Base-by-base conservation (phyloP, 768 basidiomycete genomes). In the Trametopsis cervina region DNA sequence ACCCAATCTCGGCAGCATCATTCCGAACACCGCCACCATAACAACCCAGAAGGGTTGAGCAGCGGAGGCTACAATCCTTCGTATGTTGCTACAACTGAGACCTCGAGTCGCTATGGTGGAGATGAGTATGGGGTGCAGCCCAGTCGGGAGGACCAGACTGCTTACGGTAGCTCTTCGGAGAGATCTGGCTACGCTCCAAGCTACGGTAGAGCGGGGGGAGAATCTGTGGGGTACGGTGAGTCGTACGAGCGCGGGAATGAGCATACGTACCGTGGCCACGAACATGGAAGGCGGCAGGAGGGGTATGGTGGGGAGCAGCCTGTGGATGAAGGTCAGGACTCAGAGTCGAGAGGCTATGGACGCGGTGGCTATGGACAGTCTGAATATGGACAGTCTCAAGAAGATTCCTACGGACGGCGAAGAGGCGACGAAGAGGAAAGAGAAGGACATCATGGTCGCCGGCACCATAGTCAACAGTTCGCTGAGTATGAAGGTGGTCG, bases 221-320 rank as follows among this genome's bases (percentile, higher is more conserved):
- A 21, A 46, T 3, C 17, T 4, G 26, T 41, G 4, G 42, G 22
- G 22, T 23, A 35, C 24, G 47, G 47, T 12, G 47, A 20, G n/a
- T 29, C 17, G 20, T 17, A 13, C 21, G 15, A 22, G 10, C 41
- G 42, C 27, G n/a, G 5, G 2, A n/a, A 44, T 36, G 44, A 21
- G 15, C 48, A 23, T 18, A 23, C 17, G 10, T 33, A 22, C 25
- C 9, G n/a, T n/a, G n/a, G n/a, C 18, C 9, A 9, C 24, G 60
- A 62, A 25, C 62, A 67, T 51, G 63, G 63, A 6, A 27, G 38
- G 10, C 40, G 47, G 20, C 42, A 46, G 38, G 46, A 49, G n/a
- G 23, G 40, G 4, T 33, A 46, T 27, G 38, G 20, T 38, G 20
- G 25, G 6, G 29, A 39, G 25, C 24, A 44, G 18, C 21, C 40